Percentiles rank a stretch among this genome's conserved stretches.
Evolutionary conservation across 257 asterid genomes (phyloP).

Genomic region (Solanum dulcamara): DNA sequence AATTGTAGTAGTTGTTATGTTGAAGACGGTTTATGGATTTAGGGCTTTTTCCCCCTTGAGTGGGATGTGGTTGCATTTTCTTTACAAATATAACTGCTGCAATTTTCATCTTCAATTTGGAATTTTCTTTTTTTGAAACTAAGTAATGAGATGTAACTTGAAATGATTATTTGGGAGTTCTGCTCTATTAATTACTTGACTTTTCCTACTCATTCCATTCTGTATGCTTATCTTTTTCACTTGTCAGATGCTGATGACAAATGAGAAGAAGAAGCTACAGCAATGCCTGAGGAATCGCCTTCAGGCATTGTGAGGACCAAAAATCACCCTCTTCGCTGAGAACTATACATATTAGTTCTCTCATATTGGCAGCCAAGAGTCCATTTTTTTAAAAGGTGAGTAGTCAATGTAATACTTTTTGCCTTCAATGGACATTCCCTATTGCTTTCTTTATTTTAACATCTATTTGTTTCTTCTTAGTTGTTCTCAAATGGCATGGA

Average conservation of each 20-base stretch:
- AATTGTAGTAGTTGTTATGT: not conserved
- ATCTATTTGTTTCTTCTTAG: slow-evolving; percentile 17
- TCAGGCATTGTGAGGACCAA: slow-evolving; percentile 13
- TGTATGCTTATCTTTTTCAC: not conserved
- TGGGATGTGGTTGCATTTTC: not conserved
- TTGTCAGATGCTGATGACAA: slow-evolving; percentile 33
- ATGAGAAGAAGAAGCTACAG: slow-evolving; percentile 48
- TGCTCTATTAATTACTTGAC: not conserved
- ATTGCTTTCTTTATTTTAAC: not conserved
- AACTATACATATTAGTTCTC: slow-evolving; percentile 72
- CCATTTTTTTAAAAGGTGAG: slow-evolving; percentile 63
- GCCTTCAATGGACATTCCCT: not conserved
- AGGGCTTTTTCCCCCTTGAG: not conserved
- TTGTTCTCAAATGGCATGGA: slow-evolving; percentile 60
- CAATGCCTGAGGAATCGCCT: slow-evolving; percentile 52
- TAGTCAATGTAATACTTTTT: not conserved
- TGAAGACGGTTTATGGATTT: not conserved
- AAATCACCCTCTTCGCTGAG: slow-evolving; percentile 21
- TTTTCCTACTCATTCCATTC: not conserved
- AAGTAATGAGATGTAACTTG: not conserved
- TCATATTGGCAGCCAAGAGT: slow-evolving; percentile 83
- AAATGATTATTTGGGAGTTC: not conserved
- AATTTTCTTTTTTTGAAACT: not conserved
- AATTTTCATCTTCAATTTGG: not conserved
- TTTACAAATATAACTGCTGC: not conserved